Percentiles rank a stretch among this genome's conserved stretches.
Conservation (phyloP, 805 yeast species). For the Lachancea meyersii region DNA sequence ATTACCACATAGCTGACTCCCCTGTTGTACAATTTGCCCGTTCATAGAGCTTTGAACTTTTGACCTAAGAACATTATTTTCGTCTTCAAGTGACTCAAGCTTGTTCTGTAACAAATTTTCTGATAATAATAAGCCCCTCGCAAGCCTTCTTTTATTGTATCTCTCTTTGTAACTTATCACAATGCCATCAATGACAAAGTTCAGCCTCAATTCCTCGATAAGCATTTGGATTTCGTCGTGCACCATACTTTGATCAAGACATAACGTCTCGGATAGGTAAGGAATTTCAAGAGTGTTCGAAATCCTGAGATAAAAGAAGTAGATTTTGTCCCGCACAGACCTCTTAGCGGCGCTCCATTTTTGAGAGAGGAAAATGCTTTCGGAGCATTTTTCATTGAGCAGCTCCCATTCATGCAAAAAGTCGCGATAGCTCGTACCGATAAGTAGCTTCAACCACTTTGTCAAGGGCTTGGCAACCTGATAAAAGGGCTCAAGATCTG, state of each 20-base stretch:
- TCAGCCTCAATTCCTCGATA: constrained; percentile 17
- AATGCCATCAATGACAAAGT: constrained; percentile 19
- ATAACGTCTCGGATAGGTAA: constrained; percentile 23
- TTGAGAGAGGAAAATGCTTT: constrained; percentile 17
- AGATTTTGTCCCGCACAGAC: constrained; percentile 25
- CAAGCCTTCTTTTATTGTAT: constrained; percentile 10
- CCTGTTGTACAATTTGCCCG: constrained; percentile 8
- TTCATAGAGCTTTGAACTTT: constrained; percentile 14
- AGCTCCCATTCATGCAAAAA: constrained; percentile 25
- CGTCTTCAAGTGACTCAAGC: constrained; percentile 7
- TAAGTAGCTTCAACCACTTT: constrained; percentile 16
- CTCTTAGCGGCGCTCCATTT: constrained; percentile 18
- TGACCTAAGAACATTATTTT: constrained; percentile 11
- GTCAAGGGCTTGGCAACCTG: constrained; percentile 13
- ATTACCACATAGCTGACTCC: too few species aligned
- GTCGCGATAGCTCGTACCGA: constrained; percentile 19
- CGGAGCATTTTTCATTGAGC: constrained; percentile 13
- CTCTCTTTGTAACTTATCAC: constrained; percentile 10
- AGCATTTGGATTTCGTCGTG: constrained; percentile 17
- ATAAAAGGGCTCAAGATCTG: constrained; percentile 14
- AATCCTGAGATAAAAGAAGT: constrained; percentile 26
- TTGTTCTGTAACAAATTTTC: constrained; percentile 6
- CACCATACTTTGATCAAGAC: constrained; percentile 15
- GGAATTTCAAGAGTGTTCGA: constrained; percentile 19
- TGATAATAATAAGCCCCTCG: constrained; percentile 10